Percentiles rank a stretch among this genome's conserved stretches.
These are phyloP conservation scores for Nigrograna mackinnonii DNA, from an alignment of 2,329 filamentous ascomycete species.

Conservation along the genomic window DNA sequence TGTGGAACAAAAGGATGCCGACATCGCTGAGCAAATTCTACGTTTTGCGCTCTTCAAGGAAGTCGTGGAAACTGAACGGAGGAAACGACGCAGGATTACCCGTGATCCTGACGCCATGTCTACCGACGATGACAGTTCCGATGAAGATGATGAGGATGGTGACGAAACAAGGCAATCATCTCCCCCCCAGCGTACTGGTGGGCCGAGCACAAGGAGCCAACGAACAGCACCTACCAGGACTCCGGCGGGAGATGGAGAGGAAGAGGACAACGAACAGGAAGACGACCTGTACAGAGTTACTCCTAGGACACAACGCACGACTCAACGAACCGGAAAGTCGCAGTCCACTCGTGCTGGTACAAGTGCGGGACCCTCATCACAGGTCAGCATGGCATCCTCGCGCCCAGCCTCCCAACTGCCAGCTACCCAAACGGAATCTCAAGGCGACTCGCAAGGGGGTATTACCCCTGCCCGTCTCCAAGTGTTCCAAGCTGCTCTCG, in stretches of 20 bases:
- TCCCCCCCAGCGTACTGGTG: slow-evolving; percentile 41
- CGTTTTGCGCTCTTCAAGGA: slow-evolving; percentile 98
- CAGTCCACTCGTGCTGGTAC: slow-evolving; percentile 23
- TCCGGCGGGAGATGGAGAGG: slow-evolving; percentile 40
- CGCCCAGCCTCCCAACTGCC: slow-evolving; percentile 73
- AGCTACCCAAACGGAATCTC: slow-evolving; percentile 48
- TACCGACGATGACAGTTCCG: slow-evolving; percentile 61
- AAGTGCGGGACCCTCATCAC: slow-evolving; percentile 51
- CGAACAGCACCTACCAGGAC: slow-evolving; percentile 29
- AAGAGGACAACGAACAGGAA: slow-evolving; percentile 52
- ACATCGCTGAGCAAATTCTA: slow-evolving; percentile 85
- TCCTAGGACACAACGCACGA: slow-evolving; percentile 51
- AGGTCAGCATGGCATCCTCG: slow-evolving; percentile 78
- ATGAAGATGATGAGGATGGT: slow-evolving; percentile 64
- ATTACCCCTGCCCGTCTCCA: slow-evolving; percentile 68
- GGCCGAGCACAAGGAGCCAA: slow-evolving; percentile 37
- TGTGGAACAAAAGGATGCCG: slow-evolving; percentile 87
- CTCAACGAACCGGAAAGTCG: slow-evolving; percentile 43
- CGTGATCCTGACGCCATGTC: slow-evolving; percentile 59
- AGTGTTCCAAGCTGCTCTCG: slow-evolving; percentile 79
- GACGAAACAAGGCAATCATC: slow-evolving; percentile 40
- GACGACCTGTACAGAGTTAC: slow-evolving; percentile 59
- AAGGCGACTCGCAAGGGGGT: slow-evolving; percentile 41
- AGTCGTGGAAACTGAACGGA: slow-evolving; percentile 75
- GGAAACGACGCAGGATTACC: slow-evolving; percentile 80